A percentile compares a stretch with the other conserved stretches of the same genome.
Evolutionary conservation across 306 rosid species (phyloP).

Genomic region (Purshia tridentata): DNA sequence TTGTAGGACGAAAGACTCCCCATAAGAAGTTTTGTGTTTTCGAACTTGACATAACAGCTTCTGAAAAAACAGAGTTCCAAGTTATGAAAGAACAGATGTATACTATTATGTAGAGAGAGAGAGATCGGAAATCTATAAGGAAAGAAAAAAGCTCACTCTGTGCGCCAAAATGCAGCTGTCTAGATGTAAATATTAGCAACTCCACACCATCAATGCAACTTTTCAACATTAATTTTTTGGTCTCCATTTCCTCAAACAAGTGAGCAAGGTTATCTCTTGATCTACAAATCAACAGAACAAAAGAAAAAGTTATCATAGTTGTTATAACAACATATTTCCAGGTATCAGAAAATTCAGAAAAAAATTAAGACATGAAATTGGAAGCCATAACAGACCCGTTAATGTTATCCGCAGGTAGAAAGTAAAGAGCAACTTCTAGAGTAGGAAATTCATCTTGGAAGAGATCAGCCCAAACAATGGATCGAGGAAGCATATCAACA

Average conservation of each 20-base stretch:
- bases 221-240: conserved; percentile 47
- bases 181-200: conserved; percentile 60
- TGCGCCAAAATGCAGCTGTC: conserved; percentile 42
- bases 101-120: neutral
- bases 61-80: conserved; percentile 30
- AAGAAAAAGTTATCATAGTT: conserved; percentile 18
- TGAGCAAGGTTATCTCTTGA: conserved; percentile 30
- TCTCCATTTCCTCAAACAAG: conserved; percentile 52
- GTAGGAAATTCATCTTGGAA: conserved; percentile 49
- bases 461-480: conserved; percentile 38
- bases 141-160: conserved; percentile 43
- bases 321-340: conserved; percentile 3
- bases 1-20: conserved; percentile 51
- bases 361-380: conserved; percentile 6
- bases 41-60: conserved; percentile 21
- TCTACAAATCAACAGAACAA: conserved; percentile 32
- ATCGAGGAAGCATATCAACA: conserved; percentile 40
- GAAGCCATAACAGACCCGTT: conserved; percentile 48
- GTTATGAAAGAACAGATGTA: neutral
- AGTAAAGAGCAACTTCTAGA: conserved; percentile 63
- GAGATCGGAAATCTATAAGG: neutral
- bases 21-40: conserved; percentile 42
- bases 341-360: neutral
- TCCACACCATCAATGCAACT: conserved; percentile 42
- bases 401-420: conserved; percentile 45